Evolutionary conservation across 2,329 filamentous ascomycete genomes (phyloP).

Genomic region (Epichloe gansuensis): DNA sequence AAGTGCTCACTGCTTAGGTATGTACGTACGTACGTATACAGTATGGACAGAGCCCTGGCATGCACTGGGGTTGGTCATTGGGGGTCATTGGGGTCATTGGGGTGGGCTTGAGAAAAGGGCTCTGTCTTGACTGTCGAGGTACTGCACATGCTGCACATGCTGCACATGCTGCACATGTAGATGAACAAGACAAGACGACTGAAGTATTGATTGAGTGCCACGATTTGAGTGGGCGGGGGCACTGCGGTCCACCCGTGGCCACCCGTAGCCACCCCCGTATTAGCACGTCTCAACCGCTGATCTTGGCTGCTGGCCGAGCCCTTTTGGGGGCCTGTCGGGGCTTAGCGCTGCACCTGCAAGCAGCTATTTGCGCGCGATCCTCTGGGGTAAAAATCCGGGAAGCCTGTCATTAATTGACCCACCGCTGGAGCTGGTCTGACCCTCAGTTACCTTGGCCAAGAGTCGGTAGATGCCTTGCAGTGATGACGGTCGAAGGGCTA

Average conservation of each 20-base stretch:
- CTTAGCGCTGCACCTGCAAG: slow-evolving; percentile 6
- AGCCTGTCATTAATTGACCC: slow-evolving; percentile 12
- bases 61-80: not conserved
- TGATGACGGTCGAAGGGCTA: not conserved
- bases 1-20: not conserved
- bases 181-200: not conserved
- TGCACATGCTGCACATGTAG: no score
- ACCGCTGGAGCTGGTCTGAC: slow-evolving; percentile 2
- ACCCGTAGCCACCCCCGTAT: no score
- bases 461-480: not conserved
- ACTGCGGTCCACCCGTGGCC: not conserved
- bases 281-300: not conserved
- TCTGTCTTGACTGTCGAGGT: not conserved
- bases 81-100: not conserved
- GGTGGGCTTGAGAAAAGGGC: not conserved
- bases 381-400: slow-evolving; percentile 16
- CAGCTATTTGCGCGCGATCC: slow-evolving; percentile 8
- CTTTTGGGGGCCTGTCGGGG: not conserved
- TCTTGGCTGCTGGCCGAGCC: not conserved
- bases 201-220: not conserved
- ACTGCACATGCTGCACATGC: no score
- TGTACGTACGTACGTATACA: not conserved
- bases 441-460: not conserved
- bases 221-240: not conserved
- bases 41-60: not conserved